phyloP scores from a whole-genome alignment of 202 grass and related monocot species.

The Panicum virgatum region DNA sequence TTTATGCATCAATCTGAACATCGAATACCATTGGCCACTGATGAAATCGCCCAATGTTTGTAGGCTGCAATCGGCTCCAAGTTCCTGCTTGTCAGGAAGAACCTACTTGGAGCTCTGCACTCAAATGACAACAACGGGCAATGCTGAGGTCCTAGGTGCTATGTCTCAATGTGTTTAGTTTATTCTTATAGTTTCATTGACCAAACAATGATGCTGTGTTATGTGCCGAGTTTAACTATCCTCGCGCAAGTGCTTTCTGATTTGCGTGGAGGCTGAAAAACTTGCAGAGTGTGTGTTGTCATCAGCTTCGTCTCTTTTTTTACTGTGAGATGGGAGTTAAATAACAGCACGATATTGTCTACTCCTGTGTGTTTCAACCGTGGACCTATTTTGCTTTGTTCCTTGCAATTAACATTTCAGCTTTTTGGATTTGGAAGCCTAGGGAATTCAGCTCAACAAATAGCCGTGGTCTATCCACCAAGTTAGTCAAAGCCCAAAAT shows the following conservation, averaged over 20 bases:
- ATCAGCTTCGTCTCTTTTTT: slow-evolving; percentile 78
- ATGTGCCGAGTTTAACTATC: slow-evolving; percentile 62
- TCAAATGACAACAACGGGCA: slow-evolving; percentile 37
- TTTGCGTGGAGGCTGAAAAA: slow-evolving; percentile 62
- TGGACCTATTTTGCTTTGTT: not conserved
- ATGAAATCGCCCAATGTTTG: slow-evolving; percentile 22
- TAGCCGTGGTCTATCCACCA: not conserved
- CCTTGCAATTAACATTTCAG: not conserved
- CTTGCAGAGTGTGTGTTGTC: slow-evolving; percentile 66
- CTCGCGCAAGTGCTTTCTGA: slow-evolving; percentile 20
- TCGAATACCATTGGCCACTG: not conserved
- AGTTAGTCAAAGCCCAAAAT: not conserved
- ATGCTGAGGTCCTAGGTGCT: slow-evolving; percentile 13
- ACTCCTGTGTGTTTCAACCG: not conserved
- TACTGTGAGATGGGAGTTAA: slow-evolving; percentile 73
- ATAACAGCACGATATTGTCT: slow-evolving; percentile 64
- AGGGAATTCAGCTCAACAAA: not conserved
- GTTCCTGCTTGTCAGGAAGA: slow-evolving; percentile 52
- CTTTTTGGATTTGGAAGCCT: not conserved
- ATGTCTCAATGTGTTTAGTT: not conserved
- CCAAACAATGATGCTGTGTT: not conserved
- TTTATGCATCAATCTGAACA: not conserved
- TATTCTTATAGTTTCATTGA: not conserved
- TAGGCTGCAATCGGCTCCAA: slow-evolving; percentile 40
- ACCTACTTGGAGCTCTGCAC: slow-evolving; percentile 52